Conservation (phyloP, 345 rosid species). For the Arabis alpina region DNA sequence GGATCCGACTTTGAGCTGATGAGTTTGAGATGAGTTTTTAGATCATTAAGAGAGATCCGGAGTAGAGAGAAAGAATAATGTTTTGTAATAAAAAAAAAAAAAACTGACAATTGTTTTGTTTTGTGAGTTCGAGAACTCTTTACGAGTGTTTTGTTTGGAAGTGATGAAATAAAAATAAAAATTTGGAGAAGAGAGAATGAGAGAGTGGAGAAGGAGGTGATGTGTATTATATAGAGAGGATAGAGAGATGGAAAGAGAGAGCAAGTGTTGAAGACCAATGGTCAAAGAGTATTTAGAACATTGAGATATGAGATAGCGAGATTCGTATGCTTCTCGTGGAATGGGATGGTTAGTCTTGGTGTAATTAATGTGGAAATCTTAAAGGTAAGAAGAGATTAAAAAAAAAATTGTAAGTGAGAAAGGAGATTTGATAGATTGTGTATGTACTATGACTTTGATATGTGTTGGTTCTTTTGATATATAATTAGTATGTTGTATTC, state of each 20-base stretch:
- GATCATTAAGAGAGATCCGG: constrained; percentile 33
- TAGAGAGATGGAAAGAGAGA: neutral
- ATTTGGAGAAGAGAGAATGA: constrained; percentile 23
- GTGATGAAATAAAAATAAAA: constrained; percentile 14
- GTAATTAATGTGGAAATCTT: neutral
- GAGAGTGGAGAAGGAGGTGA: constrained; percentile 27
- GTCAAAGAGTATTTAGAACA: constrained; percentile 43
- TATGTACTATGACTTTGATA: neutral
- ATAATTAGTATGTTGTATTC: neutral
- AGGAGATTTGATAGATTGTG: neutral
- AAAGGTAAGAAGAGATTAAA: neutral
- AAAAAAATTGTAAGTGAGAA: neutral
- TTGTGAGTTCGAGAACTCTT: constrained; percentile 45
- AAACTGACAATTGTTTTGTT: constrained; percentile 45
- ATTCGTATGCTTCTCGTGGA: constrained; percentile 20
- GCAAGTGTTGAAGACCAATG: constrained; percentile 45
- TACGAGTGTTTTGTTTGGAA: constrained; percentile 35
- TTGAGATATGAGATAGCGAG: constrained; percentile 30
- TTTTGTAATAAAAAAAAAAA: constrained; percentile 5
- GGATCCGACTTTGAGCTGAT: constrained; percentile 11
- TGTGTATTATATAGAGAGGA: constrained; percentile 26
- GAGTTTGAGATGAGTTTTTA: constrained; percentile 27
- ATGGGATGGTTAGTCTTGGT: neutral
- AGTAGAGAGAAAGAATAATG: constrained; percentile 33
- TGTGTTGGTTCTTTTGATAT: neutral